phyloP scores from a whole-genome alignment of 192 early-diverging fungal species.

The Gryganskiella cystojenkinii region DNA sequence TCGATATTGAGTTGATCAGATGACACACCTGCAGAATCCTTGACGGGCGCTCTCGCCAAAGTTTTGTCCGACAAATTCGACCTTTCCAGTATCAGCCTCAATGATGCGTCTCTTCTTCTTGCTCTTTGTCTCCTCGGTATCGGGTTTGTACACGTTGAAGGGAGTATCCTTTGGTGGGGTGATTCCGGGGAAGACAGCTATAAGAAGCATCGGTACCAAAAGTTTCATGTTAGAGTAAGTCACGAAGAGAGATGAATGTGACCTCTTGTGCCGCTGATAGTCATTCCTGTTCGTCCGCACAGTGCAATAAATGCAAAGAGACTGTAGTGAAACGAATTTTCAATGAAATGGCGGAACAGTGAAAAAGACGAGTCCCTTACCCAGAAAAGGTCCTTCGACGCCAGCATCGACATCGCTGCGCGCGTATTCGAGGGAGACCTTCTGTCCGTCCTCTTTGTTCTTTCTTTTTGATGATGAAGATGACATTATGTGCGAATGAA shows the following conservation, averaged over 20 bases:
- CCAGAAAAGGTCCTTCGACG: slow-evolving; percentile 43
- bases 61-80: slow-evolving; percentile 79
- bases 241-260: no score
- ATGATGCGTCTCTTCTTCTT: slow-evolving; percentile 62
- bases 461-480: slow-evolving; percentile 53
- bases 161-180: slow-evolving; percentile 48
- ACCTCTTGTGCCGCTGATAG: no score
- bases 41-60: slow-evolving; percentile 66
- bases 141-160: slow-evolving; percentile 57
- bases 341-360: background rate
- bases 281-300: background rate
- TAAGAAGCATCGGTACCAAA: background rate
- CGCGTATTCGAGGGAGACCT: slow-evolving; percentile 33
- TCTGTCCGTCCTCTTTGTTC: slow-evolving; percentile 12
- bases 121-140: slow-evolving; percentile 20
- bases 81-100: slow-evolving; percentile 76
- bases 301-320: background rate
- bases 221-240: background rate
- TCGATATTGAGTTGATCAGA: no score
- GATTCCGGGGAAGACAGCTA: slow-evolving; percentile 64
- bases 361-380: slow-evolving; percentile 5
- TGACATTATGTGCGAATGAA: slow-evolving; percentile 16
- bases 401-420: slow-evolving; percentile 31
- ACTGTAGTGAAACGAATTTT: no score
- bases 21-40: slow-evolving; percentile 59